These are phyloP conservation scores for Cochlearia excelsa DNA, from an alignment of 345 rosid species.

Conservation along the genomic window DNA sequence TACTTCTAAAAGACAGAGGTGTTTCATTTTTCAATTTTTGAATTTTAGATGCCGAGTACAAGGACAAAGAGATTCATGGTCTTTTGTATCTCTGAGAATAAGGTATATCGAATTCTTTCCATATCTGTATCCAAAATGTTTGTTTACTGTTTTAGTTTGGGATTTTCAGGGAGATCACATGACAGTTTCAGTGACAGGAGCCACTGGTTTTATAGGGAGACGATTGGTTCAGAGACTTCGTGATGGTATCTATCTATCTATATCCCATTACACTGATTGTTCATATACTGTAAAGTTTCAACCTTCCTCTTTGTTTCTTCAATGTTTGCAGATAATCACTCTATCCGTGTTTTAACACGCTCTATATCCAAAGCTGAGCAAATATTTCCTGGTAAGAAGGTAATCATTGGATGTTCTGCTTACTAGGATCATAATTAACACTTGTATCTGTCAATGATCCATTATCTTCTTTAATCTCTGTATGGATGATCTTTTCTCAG, in stretches of 20 bases:
- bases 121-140: neutral
- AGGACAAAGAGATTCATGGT: constrained; percentile 44
- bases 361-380: constrained; percentile 75
- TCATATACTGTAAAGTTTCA: too few relatives aligned
- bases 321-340: constrained; percentile 57
- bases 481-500: constrained; percentile 38
- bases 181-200: constrained; percentile 89
- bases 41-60: constrained; percentile 37
- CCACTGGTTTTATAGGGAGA: constrained; percentile 87
- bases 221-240: constrained; percentile 77
- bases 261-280: too few relatives aligned
- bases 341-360: constrained; percentile 75
- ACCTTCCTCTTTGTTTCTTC: neutral
- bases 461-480: neutral
- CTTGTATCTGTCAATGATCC: neutral
- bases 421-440: constrained; percentile 1
- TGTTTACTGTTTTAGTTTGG: neutral
- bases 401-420: constrained; percentile 39
- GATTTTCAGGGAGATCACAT: constrained; percentile 48
- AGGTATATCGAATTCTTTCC: constrained; percentile 38
- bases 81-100: constrained; percentile 46
- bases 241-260: constrained; percentile 46
- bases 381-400: constrained; percentile 99
- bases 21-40: neutral
- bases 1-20: neutral